Base-by-base conservation (phyloP, 306 rosid species). In the Gleditsia sinensis region DNA sequence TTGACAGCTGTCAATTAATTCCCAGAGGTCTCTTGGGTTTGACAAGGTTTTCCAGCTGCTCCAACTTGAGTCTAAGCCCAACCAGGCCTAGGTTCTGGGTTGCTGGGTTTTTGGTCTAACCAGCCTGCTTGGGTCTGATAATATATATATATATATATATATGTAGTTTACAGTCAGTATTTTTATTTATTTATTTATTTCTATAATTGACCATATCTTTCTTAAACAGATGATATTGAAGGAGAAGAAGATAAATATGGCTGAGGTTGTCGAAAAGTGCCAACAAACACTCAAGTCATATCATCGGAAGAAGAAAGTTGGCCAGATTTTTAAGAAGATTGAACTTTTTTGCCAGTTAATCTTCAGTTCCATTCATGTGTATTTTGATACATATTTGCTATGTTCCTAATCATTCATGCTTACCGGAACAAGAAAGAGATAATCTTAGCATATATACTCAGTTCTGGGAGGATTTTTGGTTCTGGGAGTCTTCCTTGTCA, bases 201-300 rank as follows among this genome's bases (percentile, higher is more conserved):
- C n/a, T 40, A 16, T 51, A 76, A 33, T 50, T 81, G 51, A 78
- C 72, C 6, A 9, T 36, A 60, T 53, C 62, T 48, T 71, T 82
- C 74, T 81, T 83, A 16, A 81, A 72, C 85, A 94, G 99, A 53
- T 19, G 68, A 65, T 81, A 75, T 82, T 94, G 76, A 81, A 67
- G 67, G 86, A 90, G 77, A 71, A 76, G 75, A 84, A 84, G 74
- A 70, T 90, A 59, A 53, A 70, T 45, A 69, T 86, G 85, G 39
- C 61, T 10, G 88, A 88, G 21, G 82, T 94, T 67, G 81, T 64
- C 63, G 84, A 74, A 46, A 88, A 82, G 82, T 94, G 99, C 68
- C 63, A 69, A 54, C 95, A 88, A 6, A 84, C 78, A 72, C 61
- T 94, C 49, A 67, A 68, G 62, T 84, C 91, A 3, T 84, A 81